phyloP scores from a whole-genome alignment of 768 basidiomycete genomes.

The Botryobasidium botryosum region DNA sequence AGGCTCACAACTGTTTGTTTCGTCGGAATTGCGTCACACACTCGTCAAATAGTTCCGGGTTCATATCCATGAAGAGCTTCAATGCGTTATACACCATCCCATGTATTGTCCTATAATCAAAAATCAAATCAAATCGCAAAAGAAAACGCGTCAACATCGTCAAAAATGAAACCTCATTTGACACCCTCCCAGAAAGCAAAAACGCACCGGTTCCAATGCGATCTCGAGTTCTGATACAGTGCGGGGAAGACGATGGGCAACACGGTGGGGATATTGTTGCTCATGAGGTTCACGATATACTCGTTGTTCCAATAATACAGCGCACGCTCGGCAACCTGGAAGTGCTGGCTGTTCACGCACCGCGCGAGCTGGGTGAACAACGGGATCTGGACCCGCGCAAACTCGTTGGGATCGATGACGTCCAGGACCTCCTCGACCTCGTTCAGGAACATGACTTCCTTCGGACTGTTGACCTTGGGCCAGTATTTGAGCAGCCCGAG shows the following conservation, averaged over 20 bases:
- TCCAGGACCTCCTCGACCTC: constrained; percentile 98
- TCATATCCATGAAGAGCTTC: constrained; percentile 98
- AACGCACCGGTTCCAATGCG: constrained; percentile 94
- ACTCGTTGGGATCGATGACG: constrained; percentile 92
- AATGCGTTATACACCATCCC: constrained; percentile 98
- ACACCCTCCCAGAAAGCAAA: background rate
- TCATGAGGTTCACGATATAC: constrained; percentile 98
- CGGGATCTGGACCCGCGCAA: constrained; percentile 85
- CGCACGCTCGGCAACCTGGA: constrained; percentile 97
- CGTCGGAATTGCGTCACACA: constrained; percentile 88
- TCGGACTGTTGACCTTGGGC: constrained; percentile 98
- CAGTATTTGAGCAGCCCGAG: constrained; percentile 91
- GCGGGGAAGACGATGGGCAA: constrained; percentile 96
- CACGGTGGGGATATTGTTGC: constrained; percentile 76
- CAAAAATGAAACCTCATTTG: background rate
- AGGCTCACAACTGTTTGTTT: too few relatives aligned
- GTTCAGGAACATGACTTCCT: constrained; percentile 99
- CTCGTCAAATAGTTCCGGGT: constrained; percentile 88
- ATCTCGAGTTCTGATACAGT: constrained; percentile 85
- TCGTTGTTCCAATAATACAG: constrained; percentile 99
- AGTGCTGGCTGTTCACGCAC: constrained; percentile 98
- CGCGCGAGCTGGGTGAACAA: constrained; percentile 88
- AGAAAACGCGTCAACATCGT: background rate
- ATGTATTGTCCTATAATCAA: constrained; percentile 70
- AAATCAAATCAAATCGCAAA: background rate